Base-by-base conservation (phyloP, 352 stramenopile genomes). In the Aphanomyces stellatus region DNA sequence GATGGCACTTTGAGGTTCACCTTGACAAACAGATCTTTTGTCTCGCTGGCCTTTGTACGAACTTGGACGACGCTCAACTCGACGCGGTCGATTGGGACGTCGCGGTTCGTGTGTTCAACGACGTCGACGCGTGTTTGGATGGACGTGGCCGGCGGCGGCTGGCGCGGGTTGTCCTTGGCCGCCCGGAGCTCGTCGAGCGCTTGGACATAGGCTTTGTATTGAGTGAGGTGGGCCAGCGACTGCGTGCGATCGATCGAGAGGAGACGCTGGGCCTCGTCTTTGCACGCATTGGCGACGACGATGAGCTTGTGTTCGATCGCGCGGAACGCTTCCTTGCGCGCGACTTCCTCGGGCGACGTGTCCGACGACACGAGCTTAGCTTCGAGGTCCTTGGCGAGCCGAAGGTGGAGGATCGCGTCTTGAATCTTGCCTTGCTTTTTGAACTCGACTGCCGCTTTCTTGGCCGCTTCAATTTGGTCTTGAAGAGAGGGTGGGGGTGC, bases 1-100 rank as follows among this genome's bases (percentile, higher is more conserved):
- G 82, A 82, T 7, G 85, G 82, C 15, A 93, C 87, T 65, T 80
- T 88, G 17, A 93, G 72, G 25, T 75, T 88, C 34, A 90, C 89
- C 57, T 88, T 88, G 34, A 91, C 77, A 61, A 88, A 81, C 5
- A 90, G 62, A 17, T 86, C 75, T 64, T 78, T 80, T 5, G 74
- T 78, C 1, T 75, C 74, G 49, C 6, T 88, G 61, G 7, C 73
- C 74, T 34, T 82, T 79, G 19, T 90, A 64, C 4, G 74, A 74
- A 64, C 17, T 31, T 64, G 31, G 15, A 75, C 72, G 28, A 93
- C 76, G 4, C 51, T 62, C 2, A 91, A 72, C 37, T 79, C 68
- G 7, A 91, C 73, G 53, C 79, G 72, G 43, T 93, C 76, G 19
- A 76, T 65, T n/a, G 74, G 56, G 24, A 93, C 56, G 6, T 82